Evolutionary conservation across 345 rosid genomes (phyloP), one percentile per base, ranked within the genome.

Genomic region (Acer campestre): DNA sequence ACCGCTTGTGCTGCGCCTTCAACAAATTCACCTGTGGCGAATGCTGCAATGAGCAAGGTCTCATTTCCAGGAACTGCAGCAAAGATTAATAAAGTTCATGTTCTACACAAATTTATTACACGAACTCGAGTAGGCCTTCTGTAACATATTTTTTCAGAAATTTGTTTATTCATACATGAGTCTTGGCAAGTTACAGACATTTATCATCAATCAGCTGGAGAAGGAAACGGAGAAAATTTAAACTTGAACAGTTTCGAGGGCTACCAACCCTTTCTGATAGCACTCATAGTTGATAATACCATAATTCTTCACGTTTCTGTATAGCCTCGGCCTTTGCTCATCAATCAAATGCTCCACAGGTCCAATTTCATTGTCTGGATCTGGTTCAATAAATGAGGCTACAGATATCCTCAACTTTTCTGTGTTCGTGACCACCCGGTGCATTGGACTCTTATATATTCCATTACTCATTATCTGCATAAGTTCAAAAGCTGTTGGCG

Each of bases 401-500:
- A 88, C 63, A 1, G 86, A 84, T 9, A 80, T 78, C 81, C 90
- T 86, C 82, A 84, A 68, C 76, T 59, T 78, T 46, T 84, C 77
- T 2, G 78, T 51, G 84, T 88, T 85, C 0, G 88, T 85, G 83
- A 85, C 82, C 76, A 82, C 94, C 81, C 90, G 67, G 83, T 87
- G 85, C 75, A 88, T 51, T 0, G 85, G 66, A 77, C 90, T 85
- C 80, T 84, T 88, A 86, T 83, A 90, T 58, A 88, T 79, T 27
- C 90, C 92, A 40, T 90, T 88, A 72, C 86, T 88, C 88, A 84
- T 84, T 73, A 90, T 87, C 89, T 88, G 84, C 84, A 73, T 10
- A 10, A 13, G 29, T 35, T 40, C 68, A 70, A 29, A 29, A 29
- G 31, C 31, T 29, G 31, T 29, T 29, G 31, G 1, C 31, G 3